These are phyloP conservation scores for Leccinum aurantiacum DNA, from an alignment of 768 basidiomycete genomes.

Conservation along the genomic window DNA sequence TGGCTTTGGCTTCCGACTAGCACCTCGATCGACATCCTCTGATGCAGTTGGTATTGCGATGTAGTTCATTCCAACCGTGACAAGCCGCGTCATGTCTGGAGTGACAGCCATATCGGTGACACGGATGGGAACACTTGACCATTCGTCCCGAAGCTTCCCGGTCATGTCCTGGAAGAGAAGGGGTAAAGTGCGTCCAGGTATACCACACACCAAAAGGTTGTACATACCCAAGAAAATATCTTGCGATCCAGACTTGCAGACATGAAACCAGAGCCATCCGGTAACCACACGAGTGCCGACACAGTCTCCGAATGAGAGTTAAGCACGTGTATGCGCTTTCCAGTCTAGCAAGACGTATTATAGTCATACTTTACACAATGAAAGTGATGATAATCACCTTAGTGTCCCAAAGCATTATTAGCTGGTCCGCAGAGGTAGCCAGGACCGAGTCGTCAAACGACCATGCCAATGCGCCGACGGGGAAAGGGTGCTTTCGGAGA, in stretches of 20 bases:
- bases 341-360: slow-evolving; percentile 52
- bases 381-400: slow-evolving; percentile 51
- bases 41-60: slow-evolving; percentile 24
- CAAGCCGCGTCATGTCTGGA: slow-evolving; percentile 78
- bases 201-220: not conserved
- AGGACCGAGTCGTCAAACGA: slow-evolving; percentile 85
- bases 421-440: slow-evolving; percentile 78
- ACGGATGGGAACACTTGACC: slow-evolving; percentile 71
- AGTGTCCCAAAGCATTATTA: slow-evolving; percentile 87
- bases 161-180: slow-evolving; percentile 57
- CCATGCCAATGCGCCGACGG: slow-evolving; percentile 87
- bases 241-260: slow-evolving; percentile 86
- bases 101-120: slow-evolving; percentile 85
- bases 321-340: slow-evolving; percentile 63
- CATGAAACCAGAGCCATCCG: slow-evolving; percentile 86
- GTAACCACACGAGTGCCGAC: slow-evolving; percentile 83
- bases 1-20: slow-evolving; percentile 37
- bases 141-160: slow-evolving; percentile 70
- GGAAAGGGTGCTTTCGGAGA: slow-evolving; percentile 74
- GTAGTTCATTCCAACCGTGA: slow-evolving; percentile 77
- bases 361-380: not conserved
- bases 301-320: slow-evolving; percentile 80
- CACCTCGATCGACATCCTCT: slow-evolving; percentile 26
- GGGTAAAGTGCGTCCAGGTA: slow-evolving; percentile 7
- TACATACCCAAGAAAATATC: slow-evolving; percentile 78